phyloP scores from a whole-genome alignment of 2,329 filamentous ascomycete species.

The Aureobasidium sp. region DNA sequence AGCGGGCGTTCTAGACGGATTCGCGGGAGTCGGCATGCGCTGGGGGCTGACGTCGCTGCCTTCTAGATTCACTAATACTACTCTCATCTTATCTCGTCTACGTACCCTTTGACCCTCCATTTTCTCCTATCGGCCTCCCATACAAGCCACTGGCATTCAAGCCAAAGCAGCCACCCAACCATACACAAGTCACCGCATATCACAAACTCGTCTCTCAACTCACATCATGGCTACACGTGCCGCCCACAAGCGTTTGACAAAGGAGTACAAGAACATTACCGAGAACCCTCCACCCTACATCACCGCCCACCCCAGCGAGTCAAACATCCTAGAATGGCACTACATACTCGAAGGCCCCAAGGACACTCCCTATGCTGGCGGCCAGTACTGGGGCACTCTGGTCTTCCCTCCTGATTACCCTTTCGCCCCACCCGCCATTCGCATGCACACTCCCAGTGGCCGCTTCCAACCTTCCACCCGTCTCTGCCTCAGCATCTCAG shows the following conservation, averaged over 20 bases:
- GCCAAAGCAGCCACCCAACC: background rate
- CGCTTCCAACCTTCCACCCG: constrained; percentile 90
- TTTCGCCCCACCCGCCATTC: constrained; percentile 92
- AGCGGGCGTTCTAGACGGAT: background rate
- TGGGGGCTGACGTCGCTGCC: background rate
- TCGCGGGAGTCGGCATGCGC: background rate
- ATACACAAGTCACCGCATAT: background rate
- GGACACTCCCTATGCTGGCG: constrained; percentile 85
- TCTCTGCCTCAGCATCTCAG: constrained; percentile 89
- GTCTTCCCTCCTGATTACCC: constrained; percentile 95
- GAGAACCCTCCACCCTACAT: constrained; percentile 30
- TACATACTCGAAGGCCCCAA: constrained; percentile 85
- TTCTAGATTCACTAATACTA: background rate
- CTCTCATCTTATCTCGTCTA: constrained; percentile 1
- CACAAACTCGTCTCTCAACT: background rate
- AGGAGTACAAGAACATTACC: constrained; percentile 32
- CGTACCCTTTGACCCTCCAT: background rate
- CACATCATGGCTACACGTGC: constrained; percentile 32
- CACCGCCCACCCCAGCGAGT: constrained; percentile 28
- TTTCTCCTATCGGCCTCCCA: background rate
- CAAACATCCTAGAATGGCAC: constrained; percentile 33
- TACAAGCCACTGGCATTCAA: background rate
- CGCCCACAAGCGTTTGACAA: constrained; percentile 33
- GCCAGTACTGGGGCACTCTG: constrained; percentile 97
- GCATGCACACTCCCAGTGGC: constrained; percentile 96